phyloP scores from a whole-genome alignment of 805 yeast species.

The Kodamaea kakaduensis region DNA sequence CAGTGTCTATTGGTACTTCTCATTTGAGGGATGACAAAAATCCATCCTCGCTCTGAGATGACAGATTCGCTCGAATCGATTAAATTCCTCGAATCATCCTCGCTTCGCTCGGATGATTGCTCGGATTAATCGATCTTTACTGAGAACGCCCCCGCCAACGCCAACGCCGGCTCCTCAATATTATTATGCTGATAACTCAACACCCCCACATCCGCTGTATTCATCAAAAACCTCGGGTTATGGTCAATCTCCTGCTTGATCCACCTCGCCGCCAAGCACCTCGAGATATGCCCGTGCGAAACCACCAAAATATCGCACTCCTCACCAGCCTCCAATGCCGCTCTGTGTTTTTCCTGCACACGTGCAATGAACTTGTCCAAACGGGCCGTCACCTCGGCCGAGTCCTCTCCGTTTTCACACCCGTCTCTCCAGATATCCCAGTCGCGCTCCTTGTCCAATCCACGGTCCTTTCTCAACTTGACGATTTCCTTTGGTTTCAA shows the following conservation, averaged over 20 bases:
- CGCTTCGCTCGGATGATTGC: no score
- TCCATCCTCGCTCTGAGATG: no score
- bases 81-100: no score
- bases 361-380: constrained; percentile 66
- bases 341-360: constrained; percentile 56
- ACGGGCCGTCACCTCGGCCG: constrained; percentile 62
- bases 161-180: constrained; percentile 82
- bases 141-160: constrained; percentile 76
- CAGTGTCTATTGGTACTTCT: no score
- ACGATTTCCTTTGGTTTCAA: constrained; percentile 62
- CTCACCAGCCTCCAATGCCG: constrained; percentile 46
- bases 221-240: constrained; percentile 81
- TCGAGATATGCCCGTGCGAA: constrained; percentile 91
- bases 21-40: no score
- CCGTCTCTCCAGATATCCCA: constrained; percentile 94
- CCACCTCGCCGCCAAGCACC: constrained; percentile 91
- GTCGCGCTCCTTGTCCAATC: constrained; percentile 41
- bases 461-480: constrained; percentile 53
- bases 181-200: constrained; percentile 83
- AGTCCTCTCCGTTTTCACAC: constrained; percentile 83
- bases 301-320: constrained; percentile 75
- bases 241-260: constrained; percentile 50
- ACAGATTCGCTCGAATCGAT: no score
- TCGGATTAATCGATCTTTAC: constrained; percentile 27
- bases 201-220: constrained; percentile 95